These are phyloP conservation scores for Paxillus rubicundulus DNA, from an alignment of 768 basidiomycete genomes.

Conservation along the genomic window DNA sequence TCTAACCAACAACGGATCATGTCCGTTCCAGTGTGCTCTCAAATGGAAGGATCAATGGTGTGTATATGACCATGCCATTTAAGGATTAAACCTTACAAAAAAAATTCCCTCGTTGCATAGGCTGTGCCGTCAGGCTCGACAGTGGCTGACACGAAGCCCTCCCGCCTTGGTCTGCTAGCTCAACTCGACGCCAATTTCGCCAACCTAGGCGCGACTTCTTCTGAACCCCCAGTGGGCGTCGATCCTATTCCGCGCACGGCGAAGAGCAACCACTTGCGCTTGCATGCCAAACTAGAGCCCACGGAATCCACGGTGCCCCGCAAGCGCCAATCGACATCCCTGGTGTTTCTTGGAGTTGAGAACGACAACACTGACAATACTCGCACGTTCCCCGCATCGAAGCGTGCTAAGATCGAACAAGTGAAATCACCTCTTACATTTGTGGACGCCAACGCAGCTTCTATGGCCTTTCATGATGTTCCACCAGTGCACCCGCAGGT, in stretches of 20 bases:
- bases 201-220: not conserved
- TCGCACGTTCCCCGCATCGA: slow-evolving; percentile 2
- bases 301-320: slow-evolving; percentile 31
- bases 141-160: not conserved
- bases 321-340: slow-evolving; percentile 37
- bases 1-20: slow-evolving; percentile 25
- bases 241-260: not conserved
- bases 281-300: slow-evolving; percentile 30
- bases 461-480: not conserved
- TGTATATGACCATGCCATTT: not conserved
- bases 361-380: not conserved
- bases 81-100: not conserved
- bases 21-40: slow-evolving; percentile 8
- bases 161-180: not conserved
- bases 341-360: slow-evolving; percentile 15
- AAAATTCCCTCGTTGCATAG: not conserved
- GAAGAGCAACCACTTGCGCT: not conserved
- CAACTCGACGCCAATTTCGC: slow-evolving; percentile 5
- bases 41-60: not conserved
- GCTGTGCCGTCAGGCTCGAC: not conserved
- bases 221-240: not conserved
- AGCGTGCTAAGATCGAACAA: slow-evolving; percentile 26
- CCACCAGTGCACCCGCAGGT: not conserved
- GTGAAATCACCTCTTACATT: slow-evolving; percentile 27
- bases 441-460: slow-evolving; percentile 17